A percentile compares a stretch with the other conserved stretches of the same genome.
These are phyloP conservation scores for Paradendryphiella salina DNA, from an alignment of 2,329 filamentous ascomycete genomes.

Conservation along the genomic window DNA sequence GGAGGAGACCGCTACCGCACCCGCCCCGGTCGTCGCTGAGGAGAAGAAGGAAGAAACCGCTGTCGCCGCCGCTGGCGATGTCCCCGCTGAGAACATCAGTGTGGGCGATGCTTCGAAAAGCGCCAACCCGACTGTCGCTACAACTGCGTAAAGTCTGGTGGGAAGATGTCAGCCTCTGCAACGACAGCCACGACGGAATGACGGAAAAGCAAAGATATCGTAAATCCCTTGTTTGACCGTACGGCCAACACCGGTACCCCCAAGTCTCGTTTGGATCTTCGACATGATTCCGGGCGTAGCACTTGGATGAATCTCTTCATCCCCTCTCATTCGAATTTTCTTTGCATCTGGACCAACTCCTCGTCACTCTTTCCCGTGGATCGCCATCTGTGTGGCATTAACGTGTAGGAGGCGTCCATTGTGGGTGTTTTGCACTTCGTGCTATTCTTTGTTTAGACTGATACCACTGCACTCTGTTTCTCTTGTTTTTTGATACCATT, in stretches of 20 bases:
- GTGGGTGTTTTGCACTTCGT: conserved; percentile 39
- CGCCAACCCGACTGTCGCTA: conserved; percentile 44
- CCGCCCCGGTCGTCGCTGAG: conserved; percentile 29
- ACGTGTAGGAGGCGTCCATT: conserved; percentile 41
- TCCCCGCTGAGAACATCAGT: conserved; percentile 45
- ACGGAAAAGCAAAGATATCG: conserved; percentile 49
- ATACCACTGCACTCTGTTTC: conserved; percentile 49
- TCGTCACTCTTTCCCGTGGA: conserved; percentile 36
- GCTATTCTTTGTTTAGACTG: conserved; percentile 48
- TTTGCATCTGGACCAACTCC: conserved; percentile 36
- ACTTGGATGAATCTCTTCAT: conserved; percentile 40
- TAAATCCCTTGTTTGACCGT: conserved; percentile 47
- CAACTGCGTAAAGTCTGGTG: conserved; percentile 51
- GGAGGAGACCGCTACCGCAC: conserved; percentile 30
- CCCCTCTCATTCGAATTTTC: conserved; percentile 36
- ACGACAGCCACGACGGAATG: conserved; percentile 50
- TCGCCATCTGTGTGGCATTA: conserved; percentile 42
- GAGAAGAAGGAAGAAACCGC: conserved; percentile 37
- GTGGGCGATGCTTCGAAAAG: conserved; percentile 49
- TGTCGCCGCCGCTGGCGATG: conserved; percentile 33
- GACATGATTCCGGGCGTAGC: conserved; percentile 27
- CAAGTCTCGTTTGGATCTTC: conserved; percentile 32
- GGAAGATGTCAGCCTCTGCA: conserved; percentile 44
- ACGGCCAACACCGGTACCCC: conserved; percentile 43
- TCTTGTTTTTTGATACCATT: conserved; percentile 49